Evolutionary conservation across 2,329 filamentous ascomycete species (phyloP).

Genomic region (Fusarium floridanum): DNA sequence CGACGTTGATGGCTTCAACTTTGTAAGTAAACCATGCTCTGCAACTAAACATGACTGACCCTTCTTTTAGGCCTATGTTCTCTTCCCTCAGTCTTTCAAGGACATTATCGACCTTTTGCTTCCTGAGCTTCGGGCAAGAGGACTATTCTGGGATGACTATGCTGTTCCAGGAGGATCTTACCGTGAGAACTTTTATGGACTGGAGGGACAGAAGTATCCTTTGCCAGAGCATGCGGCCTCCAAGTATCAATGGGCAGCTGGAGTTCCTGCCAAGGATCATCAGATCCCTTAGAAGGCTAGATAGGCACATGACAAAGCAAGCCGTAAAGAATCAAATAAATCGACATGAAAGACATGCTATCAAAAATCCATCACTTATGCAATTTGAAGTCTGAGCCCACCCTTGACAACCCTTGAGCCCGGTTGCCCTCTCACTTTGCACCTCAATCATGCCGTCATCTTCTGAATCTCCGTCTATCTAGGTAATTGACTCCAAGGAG

Average conservation of each 20-base stretch:
- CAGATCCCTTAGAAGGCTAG: conserved; percentile 29
- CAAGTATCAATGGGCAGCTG: conserved; percentile 57
- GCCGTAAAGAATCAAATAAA: not conserved
- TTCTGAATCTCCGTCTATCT: not conserved
- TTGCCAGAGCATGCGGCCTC: conserved; percentile 65
- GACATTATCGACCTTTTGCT: conserved; percentile 75
- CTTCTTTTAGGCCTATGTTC: conserved; percentile 65
- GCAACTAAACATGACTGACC: not conserved
- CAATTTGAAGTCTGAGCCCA: no score
- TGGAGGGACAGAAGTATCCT: conserved; percentile 63
- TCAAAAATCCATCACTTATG: no score
- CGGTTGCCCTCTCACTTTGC: no score
- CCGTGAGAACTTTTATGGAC: conserved; percentile 70
- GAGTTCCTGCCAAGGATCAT: conserved; percentile 39
- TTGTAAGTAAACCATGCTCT: conserved; percentile 60
- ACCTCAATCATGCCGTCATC: no score
- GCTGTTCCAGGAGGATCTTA: conserved; percentile 70
- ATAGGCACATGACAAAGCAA: rapidly evolving
- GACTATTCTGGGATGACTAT: conserved; percentile 68
- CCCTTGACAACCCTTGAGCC: no score
- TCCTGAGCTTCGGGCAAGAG: conserved; percentile 71
- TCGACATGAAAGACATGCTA: no score
- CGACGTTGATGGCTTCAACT: conserved; percentile 81
- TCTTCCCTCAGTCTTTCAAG: conserved; percentile 77
- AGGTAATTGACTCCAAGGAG: no score